Evolutionary conservation across 495 filamentous ascomycete species (phyloP).

Genomic region (Penicillium herquei): DNA sequence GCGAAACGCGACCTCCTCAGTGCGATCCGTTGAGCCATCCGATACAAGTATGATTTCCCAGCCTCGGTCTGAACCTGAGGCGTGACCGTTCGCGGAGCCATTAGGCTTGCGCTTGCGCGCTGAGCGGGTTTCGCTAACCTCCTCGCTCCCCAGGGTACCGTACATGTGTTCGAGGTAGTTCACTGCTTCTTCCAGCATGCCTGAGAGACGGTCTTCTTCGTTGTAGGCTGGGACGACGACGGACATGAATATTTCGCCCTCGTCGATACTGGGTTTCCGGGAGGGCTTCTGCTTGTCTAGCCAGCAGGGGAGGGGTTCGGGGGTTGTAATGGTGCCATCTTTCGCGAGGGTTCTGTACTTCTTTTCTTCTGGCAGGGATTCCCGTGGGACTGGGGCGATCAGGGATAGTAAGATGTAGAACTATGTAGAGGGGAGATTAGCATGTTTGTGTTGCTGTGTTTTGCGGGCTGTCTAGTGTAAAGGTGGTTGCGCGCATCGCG

Average conservation of each 20-base stretch:
- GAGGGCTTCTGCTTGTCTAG: constrained; percentile 56
- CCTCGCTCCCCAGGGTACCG: constrained; percentile 44
- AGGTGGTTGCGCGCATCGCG: neutral
- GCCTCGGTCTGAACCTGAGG: constrained; percentile 44
- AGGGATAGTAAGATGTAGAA: constrained; percentile 68
- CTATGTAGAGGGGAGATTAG: constrained; percentile 34
- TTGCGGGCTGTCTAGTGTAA: too few relatives aligned
- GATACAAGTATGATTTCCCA: constrained; percentile 97
- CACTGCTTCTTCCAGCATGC: constrained; percentile 88
- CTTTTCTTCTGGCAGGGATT: constrained; percentile 74
- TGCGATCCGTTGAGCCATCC: constrained; percentile 87
- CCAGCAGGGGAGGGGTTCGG: constrained; percentile 78
- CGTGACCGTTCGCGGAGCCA: constrained; percentile 18
- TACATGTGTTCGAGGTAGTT: constrained; percentile 76
- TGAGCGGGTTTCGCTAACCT: constrained; percentile 17
- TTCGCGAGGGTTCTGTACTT: constrained; percentile 73
- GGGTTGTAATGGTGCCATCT: constrained; percentile 56
- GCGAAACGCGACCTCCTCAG: constrained; percentile 71
- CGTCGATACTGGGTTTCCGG: constrained; percentile 35
- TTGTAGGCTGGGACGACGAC: constrained; percentile 96
- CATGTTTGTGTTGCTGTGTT: neutral
- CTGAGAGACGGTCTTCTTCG: constrained; percentile 75
- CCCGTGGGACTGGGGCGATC: constrained; percentile 78
- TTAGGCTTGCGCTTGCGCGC: constrained; percentile 36
- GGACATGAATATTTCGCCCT: constrained; percentile 68